Evolutionary conservation across 2,329 filamentous ascomycete genomes (phyloP), one percentile per base, ranked within the genome.

Genomic region (Madurella mycetomatis): DNA sequence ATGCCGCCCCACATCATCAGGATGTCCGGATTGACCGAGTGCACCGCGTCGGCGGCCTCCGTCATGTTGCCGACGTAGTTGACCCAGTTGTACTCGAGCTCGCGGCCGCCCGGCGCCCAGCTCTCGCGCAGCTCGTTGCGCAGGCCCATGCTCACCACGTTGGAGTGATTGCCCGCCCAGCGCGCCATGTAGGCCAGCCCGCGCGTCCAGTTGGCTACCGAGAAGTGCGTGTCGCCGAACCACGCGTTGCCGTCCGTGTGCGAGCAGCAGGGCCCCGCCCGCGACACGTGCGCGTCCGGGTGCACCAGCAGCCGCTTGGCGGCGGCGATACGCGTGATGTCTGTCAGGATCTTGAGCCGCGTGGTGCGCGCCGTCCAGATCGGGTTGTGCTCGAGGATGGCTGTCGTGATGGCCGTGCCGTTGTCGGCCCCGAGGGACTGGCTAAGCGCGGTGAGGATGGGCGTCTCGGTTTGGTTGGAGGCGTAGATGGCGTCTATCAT

Each of bases 201-300:
- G 17, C 81, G 73, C 41, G 72, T 73, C 82, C 81, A 85, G 19
- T 79, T 78, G 1, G 67, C 65, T 0, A 76, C 71, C 56, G 78
- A 66, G 64, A 84, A 84, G 61, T 77, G 70, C 7, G 73, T 70
- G 64, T 84, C 80, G 42, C 77, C 76, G 63, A 81, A 81, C 78
- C 79, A 81, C 42, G 73, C 68, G 61, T 79, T 79, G 25, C 77
- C 78, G 60, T 81, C 78, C 0, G 65, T 68, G 51, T 72, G 72
- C 30, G 67, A 71, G 61, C 78, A 81, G 61, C 78, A 74, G 71
- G 71, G 73, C 53, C 69, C 65, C 2, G 72, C 72, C 62, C 72
- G 72, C 51, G 67, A 62, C 30, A 73, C 68, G 60, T 74, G 72
- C 15, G 72, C 70, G 48, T 73, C 72, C 0, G 72, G 72, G 58